A percentile compares a stretch with the other conserved stretches of the same genome.
Conservation (phyloP, 2,329 filamentous ascomycete species). For the Arthrobotrys conoides region DNA sequence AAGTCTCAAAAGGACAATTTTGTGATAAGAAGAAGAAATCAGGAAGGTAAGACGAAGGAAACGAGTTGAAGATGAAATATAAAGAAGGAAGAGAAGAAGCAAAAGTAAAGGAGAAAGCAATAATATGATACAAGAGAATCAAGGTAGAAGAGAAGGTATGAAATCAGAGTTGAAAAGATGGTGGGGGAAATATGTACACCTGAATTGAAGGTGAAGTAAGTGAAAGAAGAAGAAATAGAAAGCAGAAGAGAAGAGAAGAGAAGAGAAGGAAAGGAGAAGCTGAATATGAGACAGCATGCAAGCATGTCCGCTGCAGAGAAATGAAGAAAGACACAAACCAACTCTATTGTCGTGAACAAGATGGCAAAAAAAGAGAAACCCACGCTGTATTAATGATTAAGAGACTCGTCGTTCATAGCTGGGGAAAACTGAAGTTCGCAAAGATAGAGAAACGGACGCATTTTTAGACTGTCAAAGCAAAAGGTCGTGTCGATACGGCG, state of each 20-base stretch:
- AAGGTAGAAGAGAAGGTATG: slow-evolving; percentile 66
- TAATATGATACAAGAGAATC: slow-evolving; percentile 63
- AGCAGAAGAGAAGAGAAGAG: slow-evolving; percentile 60
- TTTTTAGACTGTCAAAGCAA: slow-evolving; percentile 30
- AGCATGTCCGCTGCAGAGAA: slow-evolving; percentile 19
- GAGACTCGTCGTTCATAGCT: slow-evolving; percentile 26
- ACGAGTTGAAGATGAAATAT: slow-evolving; percentile 29
- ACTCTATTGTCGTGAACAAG: slow-evolving; percentile 26
- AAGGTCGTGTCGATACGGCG: slow-evolving; percentile 21
- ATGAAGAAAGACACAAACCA: slow-evolving; percentile 9
- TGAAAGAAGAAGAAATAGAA: slow-evolving; percentile 48
- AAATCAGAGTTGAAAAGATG: slow-evolving; percentile 26
- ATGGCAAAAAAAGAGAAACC: not conserved
- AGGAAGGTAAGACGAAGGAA: slow-evolving; percentile 3
- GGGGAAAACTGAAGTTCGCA: slow-evolving; percentile 12
- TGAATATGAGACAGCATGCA: slow-evolving; percentile 17
- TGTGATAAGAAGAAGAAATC: not conserved
- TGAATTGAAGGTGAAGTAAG: slow-evolving; percentile 43
- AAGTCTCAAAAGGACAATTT: slow-evolving; percentile 4
- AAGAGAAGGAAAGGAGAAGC: slow-evolving; percentile 72
- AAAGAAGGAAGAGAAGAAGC: slow-evolving; percentile 4
- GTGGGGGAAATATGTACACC: slow-evolving; percentile 58
- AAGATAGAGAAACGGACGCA: slow-evolving; percentile 18
- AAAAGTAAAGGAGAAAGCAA: slow-evolving; percentile 32
- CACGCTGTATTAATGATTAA: slow-evolving; percentile 30